Percentiles rank a stretch among this genome's conserved stretches.
Conservation (phyloP, 805 yeast species). For the Lipomyces mesembrius region DNA sequence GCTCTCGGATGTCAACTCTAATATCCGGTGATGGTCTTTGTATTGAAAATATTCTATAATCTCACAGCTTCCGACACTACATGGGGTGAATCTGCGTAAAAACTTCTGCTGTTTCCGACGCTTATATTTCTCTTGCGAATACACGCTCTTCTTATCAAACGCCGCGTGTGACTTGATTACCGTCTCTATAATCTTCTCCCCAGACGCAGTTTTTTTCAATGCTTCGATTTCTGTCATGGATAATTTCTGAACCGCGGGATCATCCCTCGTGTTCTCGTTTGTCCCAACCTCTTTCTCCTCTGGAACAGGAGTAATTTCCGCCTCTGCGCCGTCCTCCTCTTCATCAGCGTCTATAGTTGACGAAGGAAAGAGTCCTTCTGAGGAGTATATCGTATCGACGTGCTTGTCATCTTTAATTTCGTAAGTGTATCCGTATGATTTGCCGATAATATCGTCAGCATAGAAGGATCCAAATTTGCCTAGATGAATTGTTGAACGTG, state of each 20-base stretch:
- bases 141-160: constrained; percentile 85
- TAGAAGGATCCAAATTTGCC: constrained; percentile 92
- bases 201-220: constrained; percentile 65
- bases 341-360: constrained; percentile 29
- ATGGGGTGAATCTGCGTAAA: constrained; percentile 81
- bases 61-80: constrained; percentile 70
- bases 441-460: constrained; percentile 76
- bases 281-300: constrained; percentile 48
- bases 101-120: constrained; percentile 92
- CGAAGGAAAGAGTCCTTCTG: constrained; percentile 33
- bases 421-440: constrained; percentile 85
- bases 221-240: constrained; percentile 81
- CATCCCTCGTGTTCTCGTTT: constrained; percentile 71
- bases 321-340: constrained; percentile 41
- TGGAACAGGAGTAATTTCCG: constrained; percentile 42
- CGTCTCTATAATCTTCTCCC: constrained; percentile 77
- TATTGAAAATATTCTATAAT: constrained; percentile 75
- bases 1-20: constrained; percentile 85
- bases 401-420: constrained; percentile 66
- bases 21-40: constrained; percentile 70
- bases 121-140: constrained; percentile 89
- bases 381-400: constrained; percentile 38
- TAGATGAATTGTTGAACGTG: constrained; percentile 65
- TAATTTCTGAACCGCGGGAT: constrained; percentile 68
- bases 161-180: constrained; percentile 84